Evolutionary conservation across 306 rosid species (phyloP).

Genomic region (Canavalia gladiata): DNA sequence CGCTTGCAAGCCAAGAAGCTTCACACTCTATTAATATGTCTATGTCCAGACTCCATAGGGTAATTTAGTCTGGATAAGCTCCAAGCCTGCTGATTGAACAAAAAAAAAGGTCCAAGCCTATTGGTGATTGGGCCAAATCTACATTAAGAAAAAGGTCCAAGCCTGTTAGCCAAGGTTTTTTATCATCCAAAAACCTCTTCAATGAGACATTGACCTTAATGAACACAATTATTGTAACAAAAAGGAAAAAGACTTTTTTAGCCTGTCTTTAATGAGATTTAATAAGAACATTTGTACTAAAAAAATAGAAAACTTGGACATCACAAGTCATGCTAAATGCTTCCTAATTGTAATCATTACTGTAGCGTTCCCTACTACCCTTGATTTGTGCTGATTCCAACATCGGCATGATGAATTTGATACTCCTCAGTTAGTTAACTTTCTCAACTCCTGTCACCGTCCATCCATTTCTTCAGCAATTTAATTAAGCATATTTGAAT

Average conservation of each 20-base stretch:
- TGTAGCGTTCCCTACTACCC: not conserved
- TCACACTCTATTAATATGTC: not conserved
- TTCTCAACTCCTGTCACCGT: not conserved
- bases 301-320: too few species aligned
- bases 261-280: too few species aligned
- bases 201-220: not conserved
- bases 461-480: not conserved
- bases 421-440: not conserved
- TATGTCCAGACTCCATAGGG: not conserved
- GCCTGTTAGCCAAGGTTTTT: too few species aligned
- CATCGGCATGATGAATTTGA: constrained; percentile 13
- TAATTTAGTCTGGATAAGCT: not conserved
- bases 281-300: too few species aligned
- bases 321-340: not conserved
- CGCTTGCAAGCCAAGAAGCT: too few species aligned
- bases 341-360: not conserved
- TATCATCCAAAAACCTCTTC: not conserved
- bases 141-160: not conserved
- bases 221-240: too few species aligned
- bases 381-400: not conserved
- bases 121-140: not conserved
- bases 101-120: not conserved
- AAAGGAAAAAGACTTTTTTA: too few species aligned
- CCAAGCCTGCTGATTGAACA: too few species aligned
- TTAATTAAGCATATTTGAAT: constrained; percentile 11